These are phyloP conservation scores for Kurtzmaniella quercitrusa DNA, from an alignment of 1,139 yeast species.

Conservation along the genomic window DNA sequence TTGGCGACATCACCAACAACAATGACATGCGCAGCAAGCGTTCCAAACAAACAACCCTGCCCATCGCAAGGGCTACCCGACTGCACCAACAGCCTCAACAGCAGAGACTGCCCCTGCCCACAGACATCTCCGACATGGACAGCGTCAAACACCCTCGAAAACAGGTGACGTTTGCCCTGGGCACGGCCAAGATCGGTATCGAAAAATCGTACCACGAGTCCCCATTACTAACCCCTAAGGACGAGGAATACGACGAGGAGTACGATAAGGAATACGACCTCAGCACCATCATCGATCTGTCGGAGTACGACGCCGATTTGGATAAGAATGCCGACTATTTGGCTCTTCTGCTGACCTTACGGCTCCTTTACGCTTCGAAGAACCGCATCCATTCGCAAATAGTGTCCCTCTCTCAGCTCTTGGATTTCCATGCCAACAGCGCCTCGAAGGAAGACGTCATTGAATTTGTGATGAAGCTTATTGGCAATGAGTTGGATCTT, in stretches of 20 bases:
- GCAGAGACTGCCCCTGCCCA: slow-evolving; percentile 27
- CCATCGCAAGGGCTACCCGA: slow-evolving; percentile 1
- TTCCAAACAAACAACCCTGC: slow-evolving; percentile 5
- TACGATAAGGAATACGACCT: slow-evolving; percentile 2
- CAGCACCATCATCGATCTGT: not conserved
- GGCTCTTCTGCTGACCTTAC: slow-evolving; percentile 31
- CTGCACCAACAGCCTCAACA: slow-evolving; percentile 11
- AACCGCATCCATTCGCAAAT: slow-evolving; percentile 28
- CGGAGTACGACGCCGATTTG: slow-evolving; percentile 12
- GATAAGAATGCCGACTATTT: slow-evolving; percentile 36
- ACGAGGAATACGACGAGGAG: slow-evolving; percentile 20
- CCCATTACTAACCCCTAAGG: slow-evolving; percentile 42
- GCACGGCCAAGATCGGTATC: slow-evolving; percentile 10
- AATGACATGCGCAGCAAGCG: slow-evolving; percentile 8
- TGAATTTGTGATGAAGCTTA: slow-evolving; percentile 24
- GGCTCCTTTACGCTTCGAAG: slow-evolving; percentile 24
- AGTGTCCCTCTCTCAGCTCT: slow-evolving; percentile 25
- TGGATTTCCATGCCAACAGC: slow-evolving; percentile 15
- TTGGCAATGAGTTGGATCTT: slow-evolving; percentile 27
- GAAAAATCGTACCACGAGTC: slow-evolving; percentile 26
- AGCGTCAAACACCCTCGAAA: slow-evolving; percentile 14
- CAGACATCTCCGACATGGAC: slow-evolving; percentile 10
- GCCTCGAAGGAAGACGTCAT: slow-evolving; percentile 22
- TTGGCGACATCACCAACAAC: slow-evolving; percentile 32
- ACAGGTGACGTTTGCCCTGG: slow-evolving; percentile 19